These are phyloP conservation scores for Corylus heterophylla DNA, from an alignment of 306 rosid species.

Conservation along the genomic window DNA sequence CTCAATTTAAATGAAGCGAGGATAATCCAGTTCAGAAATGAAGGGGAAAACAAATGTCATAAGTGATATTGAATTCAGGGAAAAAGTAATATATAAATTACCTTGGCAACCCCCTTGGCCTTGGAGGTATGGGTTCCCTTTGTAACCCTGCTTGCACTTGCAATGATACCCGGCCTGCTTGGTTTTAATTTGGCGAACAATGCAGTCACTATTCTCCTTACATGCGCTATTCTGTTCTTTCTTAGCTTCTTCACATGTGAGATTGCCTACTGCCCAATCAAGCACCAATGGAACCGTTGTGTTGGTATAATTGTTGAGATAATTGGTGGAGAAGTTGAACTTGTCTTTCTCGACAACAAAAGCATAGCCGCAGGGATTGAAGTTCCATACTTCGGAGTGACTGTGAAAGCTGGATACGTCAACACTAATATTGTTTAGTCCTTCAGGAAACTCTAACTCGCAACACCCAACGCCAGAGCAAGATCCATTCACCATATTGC, in stretches of 20 bases:
- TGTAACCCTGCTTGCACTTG: slow-evolving; percentile 29
- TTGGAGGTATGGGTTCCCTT: slow-evolving; percentile 37
- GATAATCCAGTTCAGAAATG: no score
- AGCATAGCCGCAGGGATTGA: slow-evolving; percentile 40
- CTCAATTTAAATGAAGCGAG: no score
- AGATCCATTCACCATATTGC: background rate
- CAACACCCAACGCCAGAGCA: slow-evolving; percentile 41
- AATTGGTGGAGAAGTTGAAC: slow-evolving; percentile 20
- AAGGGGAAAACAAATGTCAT: no score
- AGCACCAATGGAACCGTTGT: slow-evolving; percentile 8
- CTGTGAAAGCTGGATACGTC: fast-evolving
- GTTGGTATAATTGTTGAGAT: background rate
- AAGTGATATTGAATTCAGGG: no score
- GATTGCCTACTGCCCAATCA: slow-evolving; percentile 38
- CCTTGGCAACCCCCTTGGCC: slow-evolving; percentile 19
- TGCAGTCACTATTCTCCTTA: background rate
- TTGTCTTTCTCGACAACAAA: slow-evolving; percentile 20
- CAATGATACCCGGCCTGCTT: slow-evolving; percentile 26
- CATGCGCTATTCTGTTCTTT: no score
- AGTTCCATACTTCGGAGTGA: background rate
- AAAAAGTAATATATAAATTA: no score
- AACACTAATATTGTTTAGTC: background rate
- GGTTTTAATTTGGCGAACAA: no score
- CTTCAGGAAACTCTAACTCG: slow-evolving; percentile 7
- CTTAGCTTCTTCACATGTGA: background rate